Evolutionary conservation across 495 filamentous ascomycete species (phyloP).

Genomic region (Parathielavia appendiculata): DNA sequence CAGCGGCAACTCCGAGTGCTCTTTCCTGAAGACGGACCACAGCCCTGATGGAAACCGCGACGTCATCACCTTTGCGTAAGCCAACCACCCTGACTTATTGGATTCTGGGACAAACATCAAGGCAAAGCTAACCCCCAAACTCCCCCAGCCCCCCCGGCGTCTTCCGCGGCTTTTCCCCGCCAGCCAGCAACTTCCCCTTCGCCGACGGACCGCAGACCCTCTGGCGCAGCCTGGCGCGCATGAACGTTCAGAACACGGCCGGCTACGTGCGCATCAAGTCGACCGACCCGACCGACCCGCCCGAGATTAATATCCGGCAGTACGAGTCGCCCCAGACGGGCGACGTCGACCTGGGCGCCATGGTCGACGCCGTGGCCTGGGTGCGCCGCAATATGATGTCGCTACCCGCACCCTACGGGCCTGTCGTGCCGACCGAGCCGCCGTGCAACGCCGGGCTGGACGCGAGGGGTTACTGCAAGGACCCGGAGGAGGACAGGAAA

Average conservation of each 20-base stretch:
- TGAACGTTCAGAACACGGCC: constrained; percentile 31
- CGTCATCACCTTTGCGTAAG: constrained; percentile 5
- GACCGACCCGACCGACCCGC: constrained; percentile 38
- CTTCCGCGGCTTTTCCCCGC: constrained; percentile 7
- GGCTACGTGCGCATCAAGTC: constrained; percentile 37
- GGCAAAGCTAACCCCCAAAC: background rate
- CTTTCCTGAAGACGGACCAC: constrained; percentile 8
- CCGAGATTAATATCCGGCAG: constrained; percentile 42
- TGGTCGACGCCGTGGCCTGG: constrained; percentile 53
- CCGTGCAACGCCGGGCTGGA: constrained; percentile 47
- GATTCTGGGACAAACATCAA: background rate
- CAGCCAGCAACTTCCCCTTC: background rate
- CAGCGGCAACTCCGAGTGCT: constrained; percentile 1
- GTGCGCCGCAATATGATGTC: constrained; percentile 36
- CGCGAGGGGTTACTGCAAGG: constrained; percentile 47
- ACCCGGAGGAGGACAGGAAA: constrained; percentile 36
- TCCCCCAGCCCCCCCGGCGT: background rate
- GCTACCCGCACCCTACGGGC: constrained; percentile 31
- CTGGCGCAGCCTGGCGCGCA: constrained; percentile 16
- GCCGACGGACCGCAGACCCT: constrained; percentile 10
- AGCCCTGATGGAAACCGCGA: constrained; percentile 10
- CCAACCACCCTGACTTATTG: background rate
- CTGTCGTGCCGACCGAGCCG: constrained; percentile 42
- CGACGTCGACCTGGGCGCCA: constrained; percentile 35
- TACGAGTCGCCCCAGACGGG: constrained; percentile 28